Evolutionary conservation across 2,329 filamentous ascomycete genomes (phyloP).

Genomic region (Beauveria brongniartii): DNA sequence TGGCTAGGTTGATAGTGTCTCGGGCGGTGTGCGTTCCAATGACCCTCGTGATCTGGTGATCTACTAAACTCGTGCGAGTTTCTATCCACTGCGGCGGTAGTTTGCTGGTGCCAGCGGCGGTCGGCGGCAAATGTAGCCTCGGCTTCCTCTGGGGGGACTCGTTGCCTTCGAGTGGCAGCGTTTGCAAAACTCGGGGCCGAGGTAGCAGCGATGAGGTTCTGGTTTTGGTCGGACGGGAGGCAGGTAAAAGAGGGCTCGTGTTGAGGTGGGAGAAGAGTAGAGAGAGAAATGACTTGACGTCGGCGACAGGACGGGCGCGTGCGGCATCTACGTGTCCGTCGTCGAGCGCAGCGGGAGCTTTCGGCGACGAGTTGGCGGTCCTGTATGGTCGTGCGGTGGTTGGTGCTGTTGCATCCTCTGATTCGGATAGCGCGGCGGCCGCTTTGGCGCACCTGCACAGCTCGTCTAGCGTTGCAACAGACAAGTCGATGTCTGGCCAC

Average conservation of each 20-base stretch:
- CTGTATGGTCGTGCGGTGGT: neutral
- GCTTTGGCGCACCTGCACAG: neutral
- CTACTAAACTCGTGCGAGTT: neutral
- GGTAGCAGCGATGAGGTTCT: conserved; percentile 38
- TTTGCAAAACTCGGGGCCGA: conserved; percentile 14
- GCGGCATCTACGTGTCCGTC: neutral
- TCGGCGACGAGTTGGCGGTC: neutral
- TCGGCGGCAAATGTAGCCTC: neutral
- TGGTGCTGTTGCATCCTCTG: conserved; percentile 5
- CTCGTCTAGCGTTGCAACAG: neutral
- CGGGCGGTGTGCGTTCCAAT: neutral
- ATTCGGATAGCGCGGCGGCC: neutral
- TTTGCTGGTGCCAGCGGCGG: neutral
- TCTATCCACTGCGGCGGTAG: neutral
- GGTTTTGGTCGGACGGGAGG: conserved; percentile 30
- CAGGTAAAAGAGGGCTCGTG: conserved; percentile 22
- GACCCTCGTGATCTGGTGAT: neutral
- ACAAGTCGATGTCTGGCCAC: neutral
- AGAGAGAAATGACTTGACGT: neutral
- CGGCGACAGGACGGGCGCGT: neutral
- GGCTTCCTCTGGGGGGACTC: neutral
- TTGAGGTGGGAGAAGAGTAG: conserved; percentile 18
- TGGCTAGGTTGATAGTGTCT: neutral
- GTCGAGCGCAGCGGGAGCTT: neutral
- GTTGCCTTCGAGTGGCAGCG: neutral